Percentiles rank a stretch among this genome's conserved stretches.
Evolutionary conservation across 306 rosid genomes (phyloP).

Genomic region (peach (Prunus persica)): DNA sequence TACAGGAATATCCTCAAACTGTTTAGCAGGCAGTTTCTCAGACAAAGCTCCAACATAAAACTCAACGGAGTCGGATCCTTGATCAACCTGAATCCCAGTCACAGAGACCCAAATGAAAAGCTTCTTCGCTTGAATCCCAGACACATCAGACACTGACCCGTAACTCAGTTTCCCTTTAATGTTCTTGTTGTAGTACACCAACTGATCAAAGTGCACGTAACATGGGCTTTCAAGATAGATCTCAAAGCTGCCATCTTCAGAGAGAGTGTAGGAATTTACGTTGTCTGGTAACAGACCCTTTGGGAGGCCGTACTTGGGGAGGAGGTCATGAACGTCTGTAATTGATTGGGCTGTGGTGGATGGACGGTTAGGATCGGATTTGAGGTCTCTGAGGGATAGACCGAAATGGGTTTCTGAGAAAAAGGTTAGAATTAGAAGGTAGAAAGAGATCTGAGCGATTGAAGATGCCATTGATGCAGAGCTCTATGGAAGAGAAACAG

Average conservation of each 20-base stretch:
- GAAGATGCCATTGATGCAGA: conserved; percentile 35
- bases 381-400: conserved; percentile 17
- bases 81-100: conserved; percentile 45
- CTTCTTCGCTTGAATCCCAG: conserved; percentile 70
- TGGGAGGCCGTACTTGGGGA: conserved; percentile 64
- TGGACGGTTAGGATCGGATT: conserved; percentile 3
- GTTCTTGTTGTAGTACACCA: conserved; percentile 50
- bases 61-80: conserved; percentile 31
- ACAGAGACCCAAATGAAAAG: conserved; percentile 61
- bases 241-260: conserved; percentile 46
- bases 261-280: conserved; percentile 57
- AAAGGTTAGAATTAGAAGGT: conserved; percentile 23
- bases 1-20: conserved; percentile 44
- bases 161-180: conserved; percentile 48
- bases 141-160: conserved; percentile 49
- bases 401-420: conserved; percentile 19
- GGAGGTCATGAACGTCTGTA: conserved; percentile 59
- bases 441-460: conserved; percentile 14
- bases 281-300: conserved; percentile 69
- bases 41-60: conserved; percentile 63
- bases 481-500: background rate
- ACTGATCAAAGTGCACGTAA: conserved; percentile 46
- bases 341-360: conserved; percentile 2
- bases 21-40: conserved; percentile 42
- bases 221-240: conserved; percentile 48